These are phyloP conservation scores for Alternaria sp. DNA, from an alignment of 2,329 filamentous ascomycete genomes.

Conservation along the genomic window DNA sequence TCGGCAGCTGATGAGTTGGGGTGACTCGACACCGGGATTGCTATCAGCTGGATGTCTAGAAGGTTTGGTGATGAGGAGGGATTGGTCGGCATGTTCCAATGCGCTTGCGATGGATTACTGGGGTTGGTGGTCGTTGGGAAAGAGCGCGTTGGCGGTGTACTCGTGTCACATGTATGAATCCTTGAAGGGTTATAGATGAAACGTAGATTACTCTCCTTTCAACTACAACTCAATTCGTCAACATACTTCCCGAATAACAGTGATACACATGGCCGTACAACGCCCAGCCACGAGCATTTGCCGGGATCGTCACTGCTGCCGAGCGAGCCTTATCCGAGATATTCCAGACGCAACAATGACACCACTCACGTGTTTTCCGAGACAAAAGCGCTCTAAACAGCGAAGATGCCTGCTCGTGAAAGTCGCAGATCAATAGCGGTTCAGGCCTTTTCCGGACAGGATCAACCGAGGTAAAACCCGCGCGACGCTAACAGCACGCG, in stretches of 20 bases:
- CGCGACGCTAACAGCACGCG: constrained; percentile 10
- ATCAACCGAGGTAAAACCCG: constrained; percentile 20
- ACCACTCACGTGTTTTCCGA: constrained; percentile 4
- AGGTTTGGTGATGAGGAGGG: not conserved
- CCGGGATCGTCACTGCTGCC: not conserved
- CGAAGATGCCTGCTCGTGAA: constrained; percentile 7
- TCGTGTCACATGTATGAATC: constrained; percentile 35
- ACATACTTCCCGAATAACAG: not conserved
- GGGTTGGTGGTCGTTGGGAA: constrained; percentile 14
- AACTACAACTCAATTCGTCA: not conserved
- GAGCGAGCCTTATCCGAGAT: not conserved
- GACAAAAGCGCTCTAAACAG: not conserved
- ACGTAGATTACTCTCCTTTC: not conserved
- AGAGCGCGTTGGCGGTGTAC: constrained; percentile 9
- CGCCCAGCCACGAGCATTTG: not conserved
- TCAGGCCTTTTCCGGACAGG: constrained; percentile 19
- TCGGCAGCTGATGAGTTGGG: constrained; percentile 25
- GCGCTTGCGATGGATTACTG: not conserved
- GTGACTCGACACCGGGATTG: not conserved
- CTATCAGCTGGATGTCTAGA: constrained; percentile 1
- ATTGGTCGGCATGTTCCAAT: constrained; percentile 2
- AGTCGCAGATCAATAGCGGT: constrained; percentile 8
- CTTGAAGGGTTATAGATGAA: constrained; percentile 36
- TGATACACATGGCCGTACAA: not conserved
- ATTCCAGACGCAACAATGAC: constrained; percentile 6